Conservation (phyloP, 768 basidiomycete genomes). For the Mycena kentingensis region DNA sequence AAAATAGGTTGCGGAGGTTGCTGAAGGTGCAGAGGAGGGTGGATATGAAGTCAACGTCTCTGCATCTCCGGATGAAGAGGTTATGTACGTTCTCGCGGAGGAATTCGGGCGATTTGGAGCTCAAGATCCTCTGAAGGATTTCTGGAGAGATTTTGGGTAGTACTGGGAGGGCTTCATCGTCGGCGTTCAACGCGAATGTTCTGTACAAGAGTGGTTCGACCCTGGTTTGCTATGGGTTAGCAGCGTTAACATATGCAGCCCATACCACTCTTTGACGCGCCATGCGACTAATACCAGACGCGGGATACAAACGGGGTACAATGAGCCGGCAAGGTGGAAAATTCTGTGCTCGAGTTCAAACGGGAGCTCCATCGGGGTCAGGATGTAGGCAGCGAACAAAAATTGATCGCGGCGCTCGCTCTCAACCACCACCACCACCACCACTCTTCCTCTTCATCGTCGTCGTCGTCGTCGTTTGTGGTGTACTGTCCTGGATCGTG, state of each 20-base stretch:
- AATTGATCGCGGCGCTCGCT: no score
- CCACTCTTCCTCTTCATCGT: no score
- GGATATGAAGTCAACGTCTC: background rate
- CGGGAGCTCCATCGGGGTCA: background rate
- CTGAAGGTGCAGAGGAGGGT: background rate
- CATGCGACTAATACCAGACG: conserved; percentile 2
- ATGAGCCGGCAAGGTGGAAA: conserved; percentile 1
- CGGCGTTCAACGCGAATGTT: background rate
- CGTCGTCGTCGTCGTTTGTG: no score
- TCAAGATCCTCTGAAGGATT: background rate
- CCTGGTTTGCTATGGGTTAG: background rate
- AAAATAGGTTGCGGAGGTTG: background rate
- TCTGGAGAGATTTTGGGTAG: no score
- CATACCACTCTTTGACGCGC: conserved; percentile 10
- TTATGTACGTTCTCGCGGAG: background rate
- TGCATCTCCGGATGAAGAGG: background rate
- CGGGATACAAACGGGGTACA: conserved; percentile 1
- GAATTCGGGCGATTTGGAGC: background rate
- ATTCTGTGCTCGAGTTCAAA: conserved; percentile 5
- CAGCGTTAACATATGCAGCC: background rate
- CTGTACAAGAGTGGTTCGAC: background rate
- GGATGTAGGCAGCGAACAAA: no score
- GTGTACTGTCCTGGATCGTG: no score
- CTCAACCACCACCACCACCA: no score
- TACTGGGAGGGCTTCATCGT: background rate